Base-by-base conservation (phyloP, 805 yeast species). In the Geotrichum ghanense region DNA sequence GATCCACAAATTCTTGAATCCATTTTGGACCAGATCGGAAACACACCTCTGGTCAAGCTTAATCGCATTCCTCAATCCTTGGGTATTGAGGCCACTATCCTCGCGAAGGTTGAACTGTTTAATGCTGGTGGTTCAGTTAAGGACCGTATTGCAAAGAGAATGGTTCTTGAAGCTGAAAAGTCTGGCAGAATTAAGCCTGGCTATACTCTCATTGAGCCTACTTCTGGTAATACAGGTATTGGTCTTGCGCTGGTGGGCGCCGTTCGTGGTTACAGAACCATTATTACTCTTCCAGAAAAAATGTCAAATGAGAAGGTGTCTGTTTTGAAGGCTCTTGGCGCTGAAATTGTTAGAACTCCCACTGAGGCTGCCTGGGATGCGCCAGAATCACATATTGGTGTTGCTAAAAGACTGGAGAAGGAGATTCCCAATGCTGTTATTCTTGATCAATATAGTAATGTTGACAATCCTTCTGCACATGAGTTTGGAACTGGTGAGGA, bases 291-390 rank as follows among this genome's bases (percentile, higher is more conserved):
- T 54, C 95, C 95, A 16, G 95, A 85, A 69, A 85, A 85, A 69
- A 85, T 85, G 95, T 82, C 90, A 40, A 85, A 85, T 64, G 95
- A 85, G 61, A 85, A 85, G 62, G 95, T 85, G 24, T 78, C 89
- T 43, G 95, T 86, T 3, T 74, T 85, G 63, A 84, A 84, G 65
- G 95, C 94, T 3, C 72, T 85, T 50, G 95, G 95, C 49, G 95
- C 95, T 25, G 95, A 85, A 64, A 85, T 85, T 61, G 81, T 85
- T 54, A 77, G 95, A 71, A 85, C 95, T 10, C 95, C 95, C 45
- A 85, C 89, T 23, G 94, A 82, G 60, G 95, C 95, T 41, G 94
- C 95, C 2, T 85, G 88, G 86, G 95, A 85, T 58, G 76, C 94
- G 43, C 95, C 95, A 41, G 95, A 86, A 64, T 80, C 89, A 25